Evolutionary conservation across 495 filamentous ascomycete genomes (phyloP), one percentile per base, ranked within the genome.

Genomic region (Daldinia childiae): DNA sequence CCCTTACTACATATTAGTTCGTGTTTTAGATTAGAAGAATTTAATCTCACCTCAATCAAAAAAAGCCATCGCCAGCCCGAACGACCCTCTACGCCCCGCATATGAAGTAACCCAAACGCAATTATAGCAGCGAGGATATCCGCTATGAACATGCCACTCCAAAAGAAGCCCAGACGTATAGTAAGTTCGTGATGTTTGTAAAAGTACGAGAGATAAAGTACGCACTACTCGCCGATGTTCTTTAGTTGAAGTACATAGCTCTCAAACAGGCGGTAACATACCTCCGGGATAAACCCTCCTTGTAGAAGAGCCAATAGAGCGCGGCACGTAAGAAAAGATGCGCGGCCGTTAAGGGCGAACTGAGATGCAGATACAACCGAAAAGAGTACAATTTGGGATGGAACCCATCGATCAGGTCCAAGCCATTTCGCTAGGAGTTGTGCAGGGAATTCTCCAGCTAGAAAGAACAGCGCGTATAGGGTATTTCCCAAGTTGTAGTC

Each of bases 371-470:
- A 91, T 34, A 94, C 87, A 8, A 93, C 68, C 73, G 89, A 91
- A 91, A 93, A 96, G 4, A 85, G 82, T 0, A 93, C 80, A 87
- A 95, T 95, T 72, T 95, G 92, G 29, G 90, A 80, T 0, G 93
- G 92, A 58, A 97, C 94, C 91, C 93, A 96, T 32, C 87, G 85
- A 76, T 96, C 93, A 0, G 93, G 92, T 0, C 93, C 93, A 30
- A 95, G 65, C 79, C 87, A 90, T 73, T 95, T 95, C 17, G 87
- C 88, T 8, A 94, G 78, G 1, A 94, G 79, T 74, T 94, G 92
- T 0, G 91, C 93, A 3, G 91, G 91, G 12, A 94, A 81, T 75
- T 94, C 91, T 0, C 91, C 88, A 17, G 84, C 84, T 6, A 94
- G 80, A 76, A 94, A 94, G 9, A 79, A 84, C 7, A 92, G 58